A percentile compares a stretch with the other conserved stretches of the same genome.
Conservation (phyloP, 345 rosid genomes). For the Mangifera indica region DNA sequence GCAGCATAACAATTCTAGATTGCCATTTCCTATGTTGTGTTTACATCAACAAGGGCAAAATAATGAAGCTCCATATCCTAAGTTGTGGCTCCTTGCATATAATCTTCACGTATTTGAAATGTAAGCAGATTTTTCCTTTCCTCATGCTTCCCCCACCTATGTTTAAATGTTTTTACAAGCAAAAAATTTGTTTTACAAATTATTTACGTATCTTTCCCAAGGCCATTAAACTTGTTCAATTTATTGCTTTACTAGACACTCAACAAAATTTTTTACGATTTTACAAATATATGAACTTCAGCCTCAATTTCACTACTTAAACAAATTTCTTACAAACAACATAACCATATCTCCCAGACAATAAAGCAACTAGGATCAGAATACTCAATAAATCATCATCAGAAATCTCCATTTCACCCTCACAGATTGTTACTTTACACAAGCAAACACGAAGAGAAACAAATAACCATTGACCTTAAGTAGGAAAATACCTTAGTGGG, state of each 20-base stretch:
- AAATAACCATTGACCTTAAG: not conserved
- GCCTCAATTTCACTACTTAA: not conserved
- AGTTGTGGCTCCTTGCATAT: not conserved
- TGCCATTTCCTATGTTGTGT: not conserved
- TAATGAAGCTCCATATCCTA: not conserved
- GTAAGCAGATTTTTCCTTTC: not conserved
- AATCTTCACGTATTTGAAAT: not conserved
- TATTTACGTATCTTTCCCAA: not conserved
- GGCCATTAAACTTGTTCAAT: not conserved
- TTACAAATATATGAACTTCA: not conserved
- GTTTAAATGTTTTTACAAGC: not conserved
- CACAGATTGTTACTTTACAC: not conserved
- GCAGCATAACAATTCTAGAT: no score
- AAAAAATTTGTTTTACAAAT: not conserved
- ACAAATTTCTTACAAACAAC: not conserved
- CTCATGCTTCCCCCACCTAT: not conserved
- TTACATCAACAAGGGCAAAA: not conserved
- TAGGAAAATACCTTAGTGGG: slow-evolving; percentile 56
- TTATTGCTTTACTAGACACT: not conserved
- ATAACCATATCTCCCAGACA: not conserved
- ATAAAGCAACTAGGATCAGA: not conserved
- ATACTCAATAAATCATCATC: not conserved
- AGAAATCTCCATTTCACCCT: not conserved
- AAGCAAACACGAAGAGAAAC: not conserved
- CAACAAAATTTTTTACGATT: not conserved